phyloP scores from a whole-genome alignment of 148 eudicot genomes.

The Spergularia bocconei region DNA sequence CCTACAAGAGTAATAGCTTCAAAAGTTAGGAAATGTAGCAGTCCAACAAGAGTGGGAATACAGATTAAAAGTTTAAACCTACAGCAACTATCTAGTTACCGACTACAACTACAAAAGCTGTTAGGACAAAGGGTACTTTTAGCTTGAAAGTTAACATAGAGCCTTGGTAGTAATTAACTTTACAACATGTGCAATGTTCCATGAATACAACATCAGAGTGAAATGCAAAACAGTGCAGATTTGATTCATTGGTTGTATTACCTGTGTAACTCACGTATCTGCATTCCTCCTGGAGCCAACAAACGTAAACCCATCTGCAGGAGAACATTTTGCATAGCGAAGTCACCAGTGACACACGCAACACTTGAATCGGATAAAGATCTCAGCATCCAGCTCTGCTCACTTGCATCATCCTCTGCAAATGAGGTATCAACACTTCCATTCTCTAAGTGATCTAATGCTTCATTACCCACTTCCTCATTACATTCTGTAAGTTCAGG shows the following conservation, averaged over 20 bases:
- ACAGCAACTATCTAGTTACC: background rate
- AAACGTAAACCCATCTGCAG: conserved; percentile 93
- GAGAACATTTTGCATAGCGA: conserved; percentile 97
- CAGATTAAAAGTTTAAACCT: background rate
- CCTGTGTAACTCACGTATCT: conserved; percentile 96
- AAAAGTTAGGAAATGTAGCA: conserved; percentile 5
- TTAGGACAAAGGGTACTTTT: background rate
- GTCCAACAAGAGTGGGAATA: background rate
- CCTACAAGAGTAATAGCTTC: conserved; percentile 35
- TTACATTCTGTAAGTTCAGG: conserved; percentile 30
- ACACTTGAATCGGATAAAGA: conserved; percentile 88
- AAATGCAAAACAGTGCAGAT: background rate
- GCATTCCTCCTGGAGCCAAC: conserved; percentile 98
- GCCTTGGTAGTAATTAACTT: background rate
- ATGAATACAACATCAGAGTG: background rate
- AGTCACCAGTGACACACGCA: conserved; percentile 89
- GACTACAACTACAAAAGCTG: background rate
- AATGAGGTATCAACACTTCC: conserved; percentile 53
- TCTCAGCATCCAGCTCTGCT: conserved; percentile 87
- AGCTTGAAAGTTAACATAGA: no score
- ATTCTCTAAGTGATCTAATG: conserved; percentile 41
- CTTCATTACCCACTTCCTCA: conserved; percentile 25
- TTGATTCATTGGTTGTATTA: conserved; percentile 13
- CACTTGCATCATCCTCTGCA: conserved; percentile 73
- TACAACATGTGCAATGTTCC: background rate